Base-by-base conservation (phyloP, 2,329 filamentous ascomycete genomes). In the Penicillium crustosum region DNA sequence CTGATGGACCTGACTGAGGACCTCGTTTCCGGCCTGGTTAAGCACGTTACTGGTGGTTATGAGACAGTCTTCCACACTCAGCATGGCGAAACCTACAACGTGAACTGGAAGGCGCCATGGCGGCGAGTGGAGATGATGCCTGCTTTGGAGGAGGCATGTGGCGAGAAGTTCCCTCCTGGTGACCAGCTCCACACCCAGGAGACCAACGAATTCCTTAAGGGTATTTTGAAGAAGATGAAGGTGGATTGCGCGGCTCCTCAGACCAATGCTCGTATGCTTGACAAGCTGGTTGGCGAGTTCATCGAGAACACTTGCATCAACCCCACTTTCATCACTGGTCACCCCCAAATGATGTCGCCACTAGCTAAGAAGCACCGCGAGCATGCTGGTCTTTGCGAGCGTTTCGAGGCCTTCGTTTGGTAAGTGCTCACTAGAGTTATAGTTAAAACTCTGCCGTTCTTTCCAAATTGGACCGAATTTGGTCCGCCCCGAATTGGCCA, bases 101-200 rank as follows among this genome's bases (percentile, higher is more conserved):
- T 99, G 69, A 96, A 99, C 85, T 99, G 94, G 95, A 89, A 93
- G 75, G 88, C 86, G 59, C 95, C 94, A 44, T 99, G 95, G 94
- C 87, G 88, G 75, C 85, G 91, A 62, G 86, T 97, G 49, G 90
- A 97, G 75, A 99, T 99, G 93, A 97, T 99, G 57, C 89, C 90
- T 3, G 90, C 89, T 36, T 85, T 99, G 0, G 94, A 97, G 80
- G 87, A 93, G 78, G 89, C 89, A 13, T 90, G 87, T 1, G 93
- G 91, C 67, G 92, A 96, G 80, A 97, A 90, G 79, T 99, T 99
- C 82, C 94, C 94, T 42, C 85, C 92, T 2, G 88, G 89, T 47
- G 89, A 95, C 67, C 83, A 96, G 75, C 85, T 97, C 12, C 93
- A 99, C 81, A 97, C 92, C 4, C 79, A 86, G 23, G 92, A 95